phyloP scores from a whole-genome alignment of 2,329 filamentous ascomycete species.

The Aureobasidium pullulans region DNA sequence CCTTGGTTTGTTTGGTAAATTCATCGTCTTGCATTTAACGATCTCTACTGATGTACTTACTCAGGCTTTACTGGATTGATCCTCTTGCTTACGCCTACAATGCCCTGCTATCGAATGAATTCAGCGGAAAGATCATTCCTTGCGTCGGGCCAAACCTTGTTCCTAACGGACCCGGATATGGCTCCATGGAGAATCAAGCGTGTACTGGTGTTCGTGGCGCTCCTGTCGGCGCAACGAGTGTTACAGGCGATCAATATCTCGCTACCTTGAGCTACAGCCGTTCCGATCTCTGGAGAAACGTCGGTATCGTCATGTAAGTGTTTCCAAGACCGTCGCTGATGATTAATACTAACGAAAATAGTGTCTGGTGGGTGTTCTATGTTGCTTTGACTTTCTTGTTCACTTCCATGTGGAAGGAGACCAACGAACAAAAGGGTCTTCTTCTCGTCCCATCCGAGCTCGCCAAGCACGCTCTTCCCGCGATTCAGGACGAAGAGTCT shows the following conservation, averaged over 20 bases:
- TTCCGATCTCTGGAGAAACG: slow-evolving; percentile 71
- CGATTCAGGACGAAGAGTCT: background rate
- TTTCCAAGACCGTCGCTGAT: too few relatives aligned
- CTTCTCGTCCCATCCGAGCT: background rate
- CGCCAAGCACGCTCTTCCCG: background rate
- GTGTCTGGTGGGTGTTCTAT: background rate
- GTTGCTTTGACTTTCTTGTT: background rate
- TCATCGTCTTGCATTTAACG: too few relatives aligned
- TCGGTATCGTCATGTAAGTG: slow-evolving; percentile 57
- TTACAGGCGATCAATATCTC: slow-evolving; percentile 65
- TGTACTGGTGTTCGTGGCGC: slow-evolving; percentile 70
- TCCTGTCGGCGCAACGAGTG: slow-evolving; percentile 50
- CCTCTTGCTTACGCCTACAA: slow-evolving; percentile 23
- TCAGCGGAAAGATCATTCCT: slow-evolving; percentile 58
- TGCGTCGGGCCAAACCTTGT: slow-evolving; percentile 63
- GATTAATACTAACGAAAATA: background rate
- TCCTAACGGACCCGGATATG: slow-evolving; percentile 56
- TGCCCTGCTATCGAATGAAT: slow-evolving; percentile 81
- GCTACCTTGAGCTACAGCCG: slow-evolving; percentile 60
- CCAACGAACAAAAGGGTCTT: background rate
- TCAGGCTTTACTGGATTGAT: background rate
- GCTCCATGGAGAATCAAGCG: slow-evolving; percentile 65
- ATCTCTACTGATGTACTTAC: too few relatives aligned
- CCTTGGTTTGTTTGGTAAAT: slow-evolving; percentile 40
- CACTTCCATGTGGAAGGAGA: background rate